Evolutionary conservation across 805 yeast genomes (phyloP), one percentile per base, ranked within the genome.

Genomic region (Metschnikowia baotianmanensis): DNA sequence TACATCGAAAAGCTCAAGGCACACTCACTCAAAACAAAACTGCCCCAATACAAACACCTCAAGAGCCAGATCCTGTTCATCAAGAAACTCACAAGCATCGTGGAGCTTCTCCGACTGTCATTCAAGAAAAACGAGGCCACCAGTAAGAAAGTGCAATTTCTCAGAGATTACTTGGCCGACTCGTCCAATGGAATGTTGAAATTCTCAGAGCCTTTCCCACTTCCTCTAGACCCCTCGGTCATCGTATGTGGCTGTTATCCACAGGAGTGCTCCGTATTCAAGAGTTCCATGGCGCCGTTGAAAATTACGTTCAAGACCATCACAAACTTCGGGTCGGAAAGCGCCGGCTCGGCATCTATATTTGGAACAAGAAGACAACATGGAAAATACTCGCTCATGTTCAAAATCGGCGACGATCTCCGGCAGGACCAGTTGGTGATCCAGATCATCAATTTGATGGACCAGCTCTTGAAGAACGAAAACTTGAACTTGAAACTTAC

Each of bases 401-500:
- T 88, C 65, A 93, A 93, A 61, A 85, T 86, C 36, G 99, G 99
- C 11, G 99, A 86, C 48, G 99, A 93, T 59, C 70, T 93, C 36
- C 72, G 98, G 45, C 99, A 93, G 61, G 99, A 93, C 67, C 99
- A 93, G 61, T 74, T 93, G 48, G 95, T 93, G n/a, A 85, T 89
- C 36, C 99, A 93, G 61, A 87, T 93, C 46, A 86, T 93, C 42
- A 77, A 83, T 42, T 67, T 93, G 44, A 93, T 93, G 96, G 96
- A 93, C 58, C 87, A 80, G 57, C 74, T 93, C 31, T 65, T 93
- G 38, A 79, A 84, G 47, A 86, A 86, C 58, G 99, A 93, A 57
- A 93, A 93, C 57, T 79, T 93, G 42, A 96, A 93, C 60, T 69
- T 93, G 57, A 80, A 78, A 57, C 71, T 93, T 38, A 86, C 87